phyloP scores from a whole-genome alignment of 2,329 filamentous ascomycete species.

The Talaromyces sp. region DNA sequence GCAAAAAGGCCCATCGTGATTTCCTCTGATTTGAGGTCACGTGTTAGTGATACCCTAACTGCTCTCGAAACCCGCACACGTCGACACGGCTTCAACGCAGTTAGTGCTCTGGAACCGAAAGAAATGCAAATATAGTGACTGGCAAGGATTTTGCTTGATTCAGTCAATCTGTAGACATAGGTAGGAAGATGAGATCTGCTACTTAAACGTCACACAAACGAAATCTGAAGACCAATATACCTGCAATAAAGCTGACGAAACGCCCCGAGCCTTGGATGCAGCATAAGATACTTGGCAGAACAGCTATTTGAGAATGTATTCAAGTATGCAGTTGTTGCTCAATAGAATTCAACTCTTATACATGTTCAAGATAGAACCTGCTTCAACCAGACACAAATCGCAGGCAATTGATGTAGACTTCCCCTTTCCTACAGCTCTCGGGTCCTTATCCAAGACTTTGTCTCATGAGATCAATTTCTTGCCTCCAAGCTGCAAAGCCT shows the following conservation, averaged over 20 bases:
- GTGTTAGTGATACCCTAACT: background rate
- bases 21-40: too few species aligned
- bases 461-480: background rate
- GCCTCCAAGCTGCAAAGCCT: background rate
- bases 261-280: background rate
- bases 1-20: background rate
- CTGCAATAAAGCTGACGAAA: too few species aligned
- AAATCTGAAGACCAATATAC: too few species aligned
- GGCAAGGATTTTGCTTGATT: too few species aligned
- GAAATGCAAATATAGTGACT: too few species aligned
- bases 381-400: background rate
- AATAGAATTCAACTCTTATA: background rate
- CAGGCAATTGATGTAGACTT: background rate
- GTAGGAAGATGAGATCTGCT: too few species aligned
- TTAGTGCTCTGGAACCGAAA: too few species aligned
- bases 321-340: background rate
- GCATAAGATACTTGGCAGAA: background rate
- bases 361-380: background rate
- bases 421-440: background rate
- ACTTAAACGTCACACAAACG: too few species aligned
- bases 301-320: background rate
- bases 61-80: background rate
- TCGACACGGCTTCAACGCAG: background rate
- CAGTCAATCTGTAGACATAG: too few species aligned
- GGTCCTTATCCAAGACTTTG: background rate